These are phyloP conservation scores for Novymonas esmeraldas DNA, from an alignment of 208 protist species.

Conservation along the genomic window DNA sequence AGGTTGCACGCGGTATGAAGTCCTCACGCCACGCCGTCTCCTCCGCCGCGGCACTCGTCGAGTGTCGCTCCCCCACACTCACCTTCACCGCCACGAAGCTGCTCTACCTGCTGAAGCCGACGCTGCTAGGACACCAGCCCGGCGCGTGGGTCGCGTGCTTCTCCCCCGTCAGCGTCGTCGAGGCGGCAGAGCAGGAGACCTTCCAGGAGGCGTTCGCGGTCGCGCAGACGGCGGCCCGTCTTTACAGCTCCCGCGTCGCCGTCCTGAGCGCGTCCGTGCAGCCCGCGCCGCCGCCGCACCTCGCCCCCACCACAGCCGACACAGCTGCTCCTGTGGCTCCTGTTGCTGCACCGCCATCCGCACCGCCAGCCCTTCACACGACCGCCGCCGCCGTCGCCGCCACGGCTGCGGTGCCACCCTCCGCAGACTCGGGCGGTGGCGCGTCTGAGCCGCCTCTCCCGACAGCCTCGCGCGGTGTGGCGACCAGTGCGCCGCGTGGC, in stretches of 20 bases:
- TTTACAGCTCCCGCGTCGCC: slow-evolving; percentile 56
- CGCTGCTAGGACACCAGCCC: slow-evolving; percentile 62
- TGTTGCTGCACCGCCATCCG: neutral
- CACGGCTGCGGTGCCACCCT: too few species aligned
- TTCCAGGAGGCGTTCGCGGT: slow-evolving; percentile 81
- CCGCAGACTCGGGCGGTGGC: too few species aligned
- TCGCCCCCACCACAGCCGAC: too few species aligned
- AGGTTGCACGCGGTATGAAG: slow-evolving; percentile 54
- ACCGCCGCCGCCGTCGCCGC: neutral
- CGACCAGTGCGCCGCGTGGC: neutral
- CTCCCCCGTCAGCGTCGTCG: slow-evolving; percentile 41
- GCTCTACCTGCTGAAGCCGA: slow-evolving; percentile 72
- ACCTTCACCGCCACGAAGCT: slow-evolving; percentile 65
- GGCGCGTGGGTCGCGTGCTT: slow-evolving; percentile 78
- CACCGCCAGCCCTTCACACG: too few species aligned
- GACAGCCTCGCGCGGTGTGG: neutral
- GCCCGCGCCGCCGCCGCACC: too few species aligned
- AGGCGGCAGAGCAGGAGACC: slow-evolving; percentile 42
- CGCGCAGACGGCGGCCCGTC: slow-evolving; percentile 48
- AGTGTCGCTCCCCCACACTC: slow-evolving; percentile 51
- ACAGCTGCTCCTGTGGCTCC: neutral
- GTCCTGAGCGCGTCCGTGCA: slow-evolving; percentile 9
- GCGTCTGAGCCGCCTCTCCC: neutral
- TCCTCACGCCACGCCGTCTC: slow-evolving; percentile 74
- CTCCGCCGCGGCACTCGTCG: slow-evolving; percentile 59